Percentiles rank a stretch among this genome's conserved stretches.
phyloP scores from a whole-genome alignment of 768 basidiomycete species.

The Suillus brevipes region DNA sequence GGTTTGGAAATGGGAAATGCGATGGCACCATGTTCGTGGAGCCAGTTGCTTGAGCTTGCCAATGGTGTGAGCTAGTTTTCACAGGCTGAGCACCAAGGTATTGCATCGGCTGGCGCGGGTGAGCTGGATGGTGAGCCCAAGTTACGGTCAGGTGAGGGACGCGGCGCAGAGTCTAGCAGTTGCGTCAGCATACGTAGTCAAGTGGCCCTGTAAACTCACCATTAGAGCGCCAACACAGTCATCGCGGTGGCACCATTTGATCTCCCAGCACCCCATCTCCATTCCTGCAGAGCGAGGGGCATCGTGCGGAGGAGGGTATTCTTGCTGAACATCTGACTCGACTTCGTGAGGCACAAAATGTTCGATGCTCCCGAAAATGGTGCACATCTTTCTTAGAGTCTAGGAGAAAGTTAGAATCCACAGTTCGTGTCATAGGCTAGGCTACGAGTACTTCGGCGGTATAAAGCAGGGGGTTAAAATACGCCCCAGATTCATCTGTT shows the following conservation, averaged over 20 bases:
- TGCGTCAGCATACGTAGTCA: slow-evolving; percentile 7
- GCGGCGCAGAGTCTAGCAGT: slow-evolving; percentile 59
- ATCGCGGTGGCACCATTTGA: slow-evolving; percentile 78
- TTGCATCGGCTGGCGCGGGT: slow-evolving; percentile 17
- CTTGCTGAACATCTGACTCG: slow-evolving; percentile 21
- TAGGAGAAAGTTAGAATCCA: slow-evolving; percentile 24
- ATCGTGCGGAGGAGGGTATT: slow-evolving; percentile 54
- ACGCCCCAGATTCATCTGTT: slow-evolving; percentile 34
- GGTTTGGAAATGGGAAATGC: slow-evolving; percentile 19
- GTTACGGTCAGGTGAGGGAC: slow-evolving; percentile 74
- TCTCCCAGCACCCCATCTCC: slow-evolving; percentile 66
- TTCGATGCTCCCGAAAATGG: slow-evolving; percentile 68
- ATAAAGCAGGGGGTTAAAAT: slow-evolving; percentile 58
- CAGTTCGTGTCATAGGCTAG: neutral
- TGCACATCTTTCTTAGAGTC: slow-evolving; percentile 53
- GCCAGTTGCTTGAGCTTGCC: slow-evolving; percentile 18
- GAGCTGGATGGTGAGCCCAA: slow-evolving; percentile 69
- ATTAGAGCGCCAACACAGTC: slow-evolving; percentile 72
- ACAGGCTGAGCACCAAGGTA: slow-evolving; percentile 16
- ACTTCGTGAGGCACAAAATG: slow-evolving; percentile 40
- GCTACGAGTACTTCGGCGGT: slow-evolving; percentile 51
- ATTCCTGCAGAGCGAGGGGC: slow-evolving; percentile 53
- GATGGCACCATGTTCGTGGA: slow-evolving; percentile 14
- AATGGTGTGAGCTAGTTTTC: slow-evolving; percentile 14
- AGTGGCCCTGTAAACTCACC: slow-evolving; percentile 42